Evolutionary conservation across 139 green algal genomes (phyloP).

Genomic region (Nannochloris sp.): DNA sequence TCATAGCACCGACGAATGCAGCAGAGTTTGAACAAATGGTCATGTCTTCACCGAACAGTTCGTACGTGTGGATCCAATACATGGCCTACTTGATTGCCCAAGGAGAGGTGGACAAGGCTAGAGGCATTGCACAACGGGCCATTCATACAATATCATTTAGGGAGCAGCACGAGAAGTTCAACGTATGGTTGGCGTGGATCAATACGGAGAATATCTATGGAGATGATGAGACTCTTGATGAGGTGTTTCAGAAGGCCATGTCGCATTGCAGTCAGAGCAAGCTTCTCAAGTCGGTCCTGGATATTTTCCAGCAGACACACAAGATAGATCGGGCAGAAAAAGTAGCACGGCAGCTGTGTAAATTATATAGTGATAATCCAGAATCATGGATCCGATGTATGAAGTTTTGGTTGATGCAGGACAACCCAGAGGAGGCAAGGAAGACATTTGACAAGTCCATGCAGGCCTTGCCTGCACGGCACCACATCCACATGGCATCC

Average conservation of each 20-base stretch:
- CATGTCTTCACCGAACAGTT: constrained; percentile 64
- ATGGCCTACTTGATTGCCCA: constrained; percentile 83
- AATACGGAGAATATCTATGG: constrained; percentile 90
- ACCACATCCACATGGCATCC: constrained; percentile 86
- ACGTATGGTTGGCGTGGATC: constrained; percentile 90
- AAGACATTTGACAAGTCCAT: constrained; percentile 61
- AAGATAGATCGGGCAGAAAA: constrained; percentile 38
- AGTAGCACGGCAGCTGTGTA: constrained; percentile 53
- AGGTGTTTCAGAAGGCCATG: constrained; percentile 68
- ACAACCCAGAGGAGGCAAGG: constrained; percentile 25
- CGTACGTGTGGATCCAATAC: constrained; percentile 89
- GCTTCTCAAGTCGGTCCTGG: constrained; percentile 50
- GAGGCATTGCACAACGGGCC: constrained; percentile 73
- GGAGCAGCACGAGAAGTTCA: constrained; percentile 85
- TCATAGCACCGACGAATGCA: constrained; percentile 40
- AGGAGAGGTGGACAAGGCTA: constrained; percentile 63
- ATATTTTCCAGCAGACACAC: constrained; percentile 52
- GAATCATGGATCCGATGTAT: constrained; percentile 81
- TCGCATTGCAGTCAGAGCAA: constrained; percentile 72
- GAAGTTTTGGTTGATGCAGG: constrained; percentile 34
- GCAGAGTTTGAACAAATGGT: constrained; percentile 77
- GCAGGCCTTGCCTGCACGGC: constrained; percentile 65
- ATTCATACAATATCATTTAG: constrained; percentile 20
- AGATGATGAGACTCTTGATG: constrained; percentile 64
- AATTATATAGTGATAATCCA: constrained; percentile 70